These are phyloP conservation scores for Iodosphaeria phyllophila DNA, from an alignment of 2,329 filamentous ascomycete species.

Conservation along the genomic window DNA sequence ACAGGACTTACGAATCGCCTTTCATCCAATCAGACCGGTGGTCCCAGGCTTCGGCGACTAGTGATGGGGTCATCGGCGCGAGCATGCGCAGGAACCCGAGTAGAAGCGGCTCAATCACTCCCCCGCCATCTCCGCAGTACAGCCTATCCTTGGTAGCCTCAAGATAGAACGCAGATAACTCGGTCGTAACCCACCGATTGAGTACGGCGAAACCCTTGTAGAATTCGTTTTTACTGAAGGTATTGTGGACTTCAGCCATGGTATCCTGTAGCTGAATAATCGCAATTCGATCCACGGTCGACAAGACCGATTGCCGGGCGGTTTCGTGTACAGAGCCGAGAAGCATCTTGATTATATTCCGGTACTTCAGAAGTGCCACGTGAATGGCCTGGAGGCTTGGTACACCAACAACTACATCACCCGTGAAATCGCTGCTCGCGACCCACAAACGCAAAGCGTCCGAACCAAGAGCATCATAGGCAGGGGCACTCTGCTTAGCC, in stretches of 20 bases:
- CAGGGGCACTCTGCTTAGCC: constrained; percentile 16
- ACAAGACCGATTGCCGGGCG: constrained; percentile 29
- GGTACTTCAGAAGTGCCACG: constrained; percentile 64
- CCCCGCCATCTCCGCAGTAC: constrained; percentile 61
- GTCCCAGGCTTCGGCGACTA: constrained; percentile 81
- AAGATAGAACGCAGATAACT: constrained; percentile 86
- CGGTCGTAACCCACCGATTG: constrained; percentile 64
- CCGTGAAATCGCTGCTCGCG: constrained; percentile 79
- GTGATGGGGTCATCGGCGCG: constrained; percentile 59
- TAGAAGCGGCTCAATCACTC: constrained; percentile 48
- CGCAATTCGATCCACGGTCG: constrained; percentile 54
- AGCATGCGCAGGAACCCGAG: constrained; percentile 60
- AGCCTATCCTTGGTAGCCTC: constrained; percentile 82
- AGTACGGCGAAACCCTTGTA: constrained; percentile 56
- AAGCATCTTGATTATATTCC: constrained; percentile 79
- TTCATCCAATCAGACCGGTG: constrained; percentile 50
- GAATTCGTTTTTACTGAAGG: constrained; percentile 62
- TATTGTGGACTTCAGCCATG: constrained; percentile 41
- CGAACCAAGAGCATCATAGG: constrained; percentile 57
- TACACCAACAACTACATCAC: constrained; percentile 67
- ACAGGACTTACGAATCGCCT: constrained; percentile 19
- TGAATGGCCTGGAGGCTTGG: constrained; percentile 62
- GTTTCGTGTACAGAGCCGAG: constrained; percentile 52
- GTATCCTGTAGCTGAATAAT: constrained; percentile 53
- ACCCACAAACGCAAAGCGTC: constrained; percentile 85